Conservation (phyloP, 2,329 filamentous ascomycete genomes). For the Monosporascus sp. region DNA sequence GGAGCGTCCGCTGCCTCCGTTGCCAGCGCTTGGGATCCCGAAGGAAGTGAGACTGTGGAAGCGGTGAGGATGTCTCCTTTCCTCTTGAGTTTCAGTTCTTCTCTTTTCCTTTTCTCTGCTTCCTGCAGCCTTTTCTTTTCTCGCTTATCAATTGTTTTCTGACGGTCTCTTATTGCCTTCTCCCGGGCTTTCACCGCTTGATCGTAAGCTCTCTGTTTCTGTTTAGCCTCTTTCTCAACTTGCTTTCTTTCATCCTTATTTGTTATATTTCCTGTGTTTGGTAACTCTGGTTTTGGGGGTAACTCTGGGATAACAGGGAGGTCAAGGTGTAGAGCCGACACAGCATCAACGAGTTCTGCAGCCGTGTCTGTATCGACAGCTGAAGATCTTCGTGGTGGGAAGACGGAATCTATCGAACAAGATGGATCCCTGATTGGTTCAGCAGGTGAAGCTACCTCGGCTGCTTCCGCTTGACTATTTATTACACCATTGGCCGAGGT, state of each 20-base stretch:
- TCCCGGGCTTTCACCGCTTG: slow-evolving; percentile 61
- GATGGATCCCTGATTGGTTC: not conserved
- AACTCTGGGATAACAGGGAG: slow-evolving; percentile 40
- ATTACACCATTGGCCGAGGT: not conserved
- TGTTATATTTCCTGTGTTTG: slow-evolving; percentile 52
- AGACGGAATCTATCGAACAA: slow-evolving; percentile 1
- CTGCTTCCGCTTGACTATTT: not conserved
- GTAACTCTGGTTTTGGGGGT: slow-evolving; percentile 48
- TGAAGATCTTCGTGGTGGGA: not conserved
- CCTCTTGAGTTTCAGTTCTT: slow-evolving; percentile 28
- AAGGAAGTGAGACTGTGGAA: not conserved
- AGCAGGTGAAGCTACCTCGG: not conserved
- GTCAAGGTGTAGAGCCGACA: slow-evolving; percentile 18
- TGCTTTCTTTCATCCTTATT: slow-evolving; percentile 63
- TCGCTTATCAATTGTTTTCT: slow-evolving; percentile 53
- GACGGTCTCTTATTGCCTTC: slow-evolving; percentile 56
- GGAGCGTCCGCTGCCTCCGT: not conserved
- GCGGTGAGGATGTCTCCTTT: slow-evolving; percentile 12
- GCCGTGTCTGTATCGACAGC: slow-evolving; percentile 3
- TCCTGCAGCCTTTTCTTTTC: slow-evolving; percentile 39
- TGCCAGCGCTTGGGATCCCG: not conserved
- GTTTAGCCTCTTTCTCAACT: slow-evolving; percentile 62
- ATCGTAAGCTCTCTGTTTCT: slow-evolving; percentile 58
- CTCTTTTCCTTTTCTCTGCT: slow-evolving; percentile 34
- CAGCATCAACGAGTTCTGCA: slow-evolving; percentile 8